These are phyloP conservation scores for Auxenochlorella pyrenoidosa DNA, from an alignment of 139 green algal genomes.

Conservation along the genomic window DNA sequence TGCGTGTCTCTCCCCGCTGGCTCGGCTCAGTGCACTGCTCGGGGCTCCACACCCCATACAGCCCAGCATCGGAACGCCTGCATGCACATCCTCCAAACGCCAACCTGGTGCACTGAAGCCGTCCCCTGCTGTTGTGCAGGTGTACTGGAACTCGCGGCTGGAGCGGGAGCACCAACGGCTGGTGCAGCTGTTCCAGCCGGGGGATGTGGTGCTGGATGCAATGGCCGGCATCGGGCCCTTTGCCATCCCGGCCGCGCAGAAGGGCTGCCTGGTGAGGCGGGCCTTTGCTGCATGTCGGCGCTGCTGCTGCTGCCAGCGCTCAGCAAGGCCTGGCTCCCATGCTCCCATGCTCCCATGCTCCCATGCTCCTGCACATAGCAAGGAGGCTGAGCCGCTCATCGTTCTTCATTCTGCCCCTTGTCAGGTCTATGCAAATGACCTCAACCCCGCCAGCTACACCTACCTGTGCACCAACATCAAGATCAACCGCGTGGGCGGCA, in stretches of 20 bases:
- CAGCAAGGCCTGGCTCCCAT: no score
- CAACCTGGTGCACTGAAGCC: no score
- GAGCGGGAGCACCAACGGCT: conserved; percentile 95
- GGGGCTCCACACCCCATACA: no score
- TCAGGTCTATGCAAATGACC: conserved; percentile 96
- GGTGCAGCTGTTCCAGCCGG: conserved; percentile 66
- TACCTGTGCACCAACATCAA: conserved; percentile 85
- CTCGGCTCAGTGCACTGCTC: no score
- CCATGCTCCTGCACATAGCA: no score
- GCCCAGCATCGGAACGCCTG: no score
- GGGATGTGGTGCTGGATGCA: conserved; percentile 82
- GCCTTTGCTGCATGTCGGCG: neutral
- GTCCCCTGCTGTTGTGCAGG: no score
- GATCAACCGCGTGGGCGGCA: conserved; percentile 85
- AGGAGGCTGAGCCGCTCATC: no score
- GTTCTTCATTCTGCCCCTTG: neutral
- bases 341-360: no score
- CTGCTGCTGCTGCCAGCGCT: neutral
- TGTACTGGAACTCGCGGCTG: conserved; percentile 99
- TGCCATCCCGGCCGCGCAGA: conserved; percentile 88
- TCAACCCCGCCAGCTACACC: conserved; percentile 88
- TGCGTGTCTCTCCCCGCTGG: no score
- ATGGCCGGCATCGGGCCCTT: conserved; percentile 98
- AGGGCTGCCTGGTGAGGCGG: conserved; percentile 75
- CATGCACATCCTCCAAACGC: no score